Base-by-base conservation (phyloP, 2,329 filamentous ascomycete species). In the Colletotrichum coccodes region DNA sequence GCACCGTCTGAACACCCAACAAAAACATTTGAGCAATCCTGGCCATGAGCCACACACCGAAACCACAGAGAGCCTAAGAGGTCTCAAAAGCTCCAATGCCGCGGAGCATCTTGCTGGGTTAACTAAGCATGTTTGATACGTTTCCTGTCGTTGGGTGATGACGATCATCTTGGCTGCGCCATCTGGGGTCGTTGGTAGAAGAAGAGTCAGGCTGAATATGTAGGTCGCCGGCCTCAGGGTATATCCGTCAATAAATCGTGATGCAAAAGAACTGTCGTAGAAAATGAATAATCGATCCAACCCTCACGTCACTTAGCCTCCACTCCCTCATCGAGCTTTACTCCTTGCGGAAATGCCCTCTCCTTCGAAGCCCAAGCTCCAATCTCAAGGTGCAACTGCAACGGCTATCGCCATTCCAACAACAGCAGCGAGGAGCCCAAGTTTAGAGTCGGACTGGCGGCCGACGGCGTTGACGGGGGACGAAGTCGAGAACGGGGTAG, bases 211-310 rank as follows among this genome's bases (percentile, higher is more conserved):
- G 64, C 64, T 57, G 64, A 67, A 36, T 64, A 63, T 67, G 64
- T 67, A 67, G 64, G 64, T 67, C 64, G 64, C 64, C 64, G 64
- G 64, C 64, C 64, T 67, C 44, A 64, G 60, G 64, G 64, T 67
- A 67, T 67, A 64, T 58, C 36, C 64, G 59, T 67, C 64, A 34
- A 44, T 67, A 52, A 58, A 36, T 58, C 60, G 23, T 64, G 52
- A 28, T 52, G 23, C 26, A 49, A 64, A n/a, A 46, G 36, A 32
- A 44, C 18, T 52, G 0, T 46, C 32, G 23, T 52, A 26, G 28
- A 47, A 44, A 9, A 26, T 23, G 28, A 26, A 54, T 21, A 36
- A 14, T 18, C 34, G 5, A 26, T 21, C 28, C 8, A 26, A 32
- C 4, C 2, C 18, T 21, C 32, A 16, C 16, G 3, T 12, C 18